These are phyloP conservation scores for Aphanoascus verrucosus DNA, from an alignment of 2,329 filamentous ascomycete genomes.

Conservation along the genomic window DNA sequence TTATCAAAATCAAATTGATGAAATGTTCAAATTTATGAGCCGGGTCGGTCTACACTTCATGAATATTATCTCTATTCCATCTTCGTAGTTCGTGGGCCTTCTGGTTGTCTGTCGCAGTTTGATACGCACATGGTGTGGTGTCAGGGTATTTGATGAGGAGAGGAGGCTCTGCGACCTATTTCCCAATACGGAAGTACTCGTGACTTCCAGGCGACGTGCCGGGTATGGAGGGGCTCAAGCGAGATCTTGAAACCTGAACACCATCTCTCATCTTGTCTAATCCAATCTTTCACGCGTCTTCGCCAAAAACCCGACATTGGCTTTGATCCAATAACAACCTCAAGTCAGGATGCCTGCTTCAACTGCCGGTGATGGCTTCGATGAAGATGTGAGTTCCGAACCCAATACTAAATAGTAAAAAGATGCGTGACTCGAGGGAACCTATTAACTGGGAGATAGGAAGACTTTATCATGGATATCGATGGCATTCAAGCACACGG, in stretches of 20 bases:
- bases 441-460: slow-evolving; percentile 20
- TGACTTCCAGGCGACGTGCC: slow-evolving; percentile 1
- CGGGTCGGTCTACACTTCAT: neutral
- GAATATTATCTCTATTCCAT: neutral
- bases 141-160: neutral
- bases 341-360: slow-evolving; percentile 41
- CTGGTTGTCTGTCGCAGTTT: neutral
- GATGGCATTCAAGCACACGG: slow-evolving; percentile 57
- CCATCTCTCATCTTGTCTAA: neutral
- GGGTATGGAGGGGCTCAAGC: slow-evolving; percentile 3
- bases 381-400: slow-evolving; percentile 27
- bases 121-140: neutral
- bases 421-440: too few relatives aligned
- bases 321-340: neutral
- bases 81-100: neutral
- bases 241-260: neutral
- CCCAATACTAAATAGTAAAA: too few relatives aligned
- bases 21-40: neutral
- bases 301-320: neutral
- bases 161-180: slow-evolving; percentile 1
- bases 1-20: slow-evolving; percentile 4
- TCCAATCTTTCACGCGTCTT: too few relatives aligned
- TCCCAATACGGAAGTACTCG: slow-evolving; percentile 13
- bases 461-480: slow-evolving; percentile 54
- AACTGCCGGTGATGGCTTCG: slow-evolving; percentile 42